phyloP scores from a whole-genome alignment of 441 rosid species.

The Pelargonium citronellum region DNA sequence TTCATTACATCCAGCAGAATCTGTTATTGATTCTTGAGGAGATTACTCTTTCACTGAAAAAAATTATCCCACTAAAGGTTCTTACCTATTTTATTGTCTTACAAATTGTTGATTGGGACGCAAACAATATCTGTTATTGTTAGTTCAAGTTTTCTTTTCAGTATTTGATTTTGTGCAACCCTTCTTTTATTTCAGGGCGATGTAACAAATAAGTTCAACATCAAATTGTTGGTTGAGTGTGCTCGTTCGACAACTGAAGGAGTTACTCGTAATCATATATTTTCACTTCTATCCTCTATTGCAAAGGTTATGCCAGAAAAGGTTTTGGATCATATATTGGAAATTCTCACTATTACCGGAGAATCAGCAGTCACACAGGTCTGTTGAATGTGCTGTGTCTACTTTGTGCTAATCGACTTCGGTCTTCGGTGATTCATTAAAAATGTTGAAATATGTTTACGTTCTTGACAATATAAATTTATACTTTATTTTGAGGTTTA shows the following conservation, averaged over 20 bases:
- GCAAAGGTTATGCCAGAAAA: conserved; percentile 63
- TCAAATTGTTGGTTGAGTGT: conserved; percentile 60
- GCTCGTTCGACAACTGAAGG: conserved; percentile 58
- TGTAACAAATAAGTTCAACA: conserved; percentile 37
- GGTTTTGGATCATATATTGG: conserved; percentile 58
- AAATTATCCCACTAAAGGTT: conserved; percentile 48
- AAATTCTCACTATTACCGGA: conserved; percentile 66
- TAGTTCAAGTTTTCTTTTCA: conserved; percentile 9
- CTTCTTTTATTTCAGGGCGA: conserved; percentile 50
- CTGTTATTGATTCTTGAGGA: conserved; percentile 67
- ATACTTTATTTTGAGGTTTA: neutral
- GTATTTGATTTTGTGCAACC: conserved; percentile 12
- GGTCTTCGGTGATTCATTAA: neutral
- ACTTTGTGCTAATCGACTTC: neutral
- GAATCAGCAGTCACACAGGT: conserved; percentile 89
- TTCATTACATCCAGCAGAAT: conserved; percentile 54
- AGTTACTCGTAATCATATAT: conserved; percentile 58
- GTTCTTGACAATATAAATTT: conserved; percentile 1
- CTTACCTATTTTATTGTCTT: conserved; percentile 14
- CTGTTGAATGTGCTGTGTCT: conserved; percentile 25
- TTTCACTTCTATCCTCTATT: conserved; percentile 57
- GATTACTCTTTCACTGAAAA: conserved; percentile 42
- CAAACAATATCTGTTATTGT: neutral
- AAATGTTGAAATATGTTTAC: neutral
- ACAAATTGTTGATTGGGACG: conserved; percentile 10